Base-by-base conservation (phyloP, 257 asterid species). In the Nicotiana obtusifolia region DNA sequence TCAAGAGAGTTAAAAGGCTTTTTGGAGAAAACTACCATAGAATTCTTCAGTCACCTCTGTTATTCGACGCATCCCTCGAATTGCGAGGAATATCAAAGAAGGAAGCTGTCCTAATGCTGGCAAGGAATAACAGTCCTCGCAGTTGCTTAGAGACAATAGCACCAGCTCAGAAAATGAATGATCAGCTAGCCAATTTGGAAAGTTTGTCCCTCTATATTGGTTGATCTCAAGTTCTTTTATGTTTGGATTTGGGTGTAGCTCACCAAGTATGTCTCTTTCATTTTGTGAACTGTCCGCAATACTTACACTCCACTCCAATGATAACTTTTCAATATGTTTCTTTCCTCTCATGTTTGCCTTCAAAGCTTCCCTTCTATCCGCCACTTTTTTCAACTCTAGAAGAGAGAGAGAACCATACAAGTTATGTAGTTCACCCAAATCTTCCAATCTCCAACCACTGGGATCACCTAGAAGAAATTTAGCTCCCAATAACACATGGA, bases 71-170 rank as follows among this genome's bases (percentile, higher is more conserved):
- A 76, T 49, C 22, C 64, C 56, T 1, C 4, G 2, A 28, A 82
- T 41, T 1, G 20, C 6, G 10, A 82, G 84, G 26, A 10, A 22
- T 22, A 61, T 76, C 61, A 82, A 6, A 30, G 24, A 62, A 11
- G 67, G 77, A 14, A 82, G 66, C 19, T 76, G 78, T 7, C 82
- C 85, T 7, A 76, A 8, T 19, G 82, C 47, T 26, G 85, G 82
- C 77, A 77, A 31, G 22, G 49, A 64, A 77, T 20, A 3, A 28
- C 82, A 82, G 62, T 77, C 9, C 59, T 15, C 6, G 59, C 85
- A 82, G 10, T 65, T 6, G 2, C 22, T 19, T 35, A 82, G 44
- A 17, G 1, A 24, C 35, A 76, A 10, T 0, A 1, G 0, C 33
- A 67, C 30, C 11, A 81, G 28, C 66, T 68, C n/a, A 14, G 3